These are phyloP conservation scores for Yamadazyma triangularis DNA, from an alignment of 1,139 yeast species.

Conservation along the genomic window DNA sequence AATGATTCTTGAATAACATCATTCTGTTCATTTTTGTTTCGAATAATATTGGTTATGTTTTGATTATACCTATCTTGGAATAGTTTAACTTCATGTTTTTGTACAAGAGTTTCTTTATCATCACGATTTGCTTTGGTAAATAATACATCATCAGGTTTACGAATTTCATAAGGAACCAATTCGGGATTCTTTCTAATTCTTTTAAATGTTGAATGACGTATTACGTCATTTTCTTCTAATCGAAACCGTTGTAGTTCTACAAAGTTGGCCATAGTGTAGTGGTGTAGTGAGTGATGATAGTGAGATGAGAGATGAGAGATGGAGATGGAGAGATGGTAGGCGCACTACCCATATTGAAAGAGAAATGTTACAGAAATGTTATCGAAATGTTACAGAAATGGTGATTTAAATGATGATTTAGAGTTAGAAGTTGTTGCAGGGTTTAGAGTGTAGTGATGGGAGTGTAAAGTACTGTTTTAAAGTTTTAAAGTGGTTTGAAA, in stretches of 20 bases:
- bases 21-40: conserved; percentile 1
- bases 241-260: conserved; percentile 33
- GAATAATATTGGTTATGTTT: conserved; percentile 2
- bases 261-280: conserved; percentile 22
- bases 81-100: conserved; percentile 63
- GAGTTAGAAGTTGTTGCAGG: not conserved
- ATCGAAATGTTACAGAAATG: too few relatives aligned
- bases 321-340: not conserved
- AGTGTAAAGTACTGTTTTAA: too few relatives aligned
- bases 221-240: conserved; percentile 34
- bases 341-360: too few relatives aligned
- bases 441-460: too few relatives aligned
- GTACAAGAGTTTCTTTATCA: conserved; percentile 45
- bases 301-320: not conserved
- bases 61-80: conserved; percentile 46
- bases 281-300: too few relatives aligned
- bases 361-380: too few relatives aligned
- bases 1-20: conserved; percentile 15
- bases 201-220: conserved; percentile 28
- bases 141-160: conserved; percentile 11
- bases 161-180: conserved; percentile 7
- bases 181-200: conserved; percentile 29
- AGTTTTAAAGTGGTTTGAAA: too few relatives aligned
- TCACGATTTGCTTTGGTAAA: conserved; percentile 26
- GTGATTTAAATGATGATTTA: too few relatives aligned